phyloP scores from a whole-genome alignment of 768 basidiomycete species.

The Cystobasidium onofrii region DNA sequence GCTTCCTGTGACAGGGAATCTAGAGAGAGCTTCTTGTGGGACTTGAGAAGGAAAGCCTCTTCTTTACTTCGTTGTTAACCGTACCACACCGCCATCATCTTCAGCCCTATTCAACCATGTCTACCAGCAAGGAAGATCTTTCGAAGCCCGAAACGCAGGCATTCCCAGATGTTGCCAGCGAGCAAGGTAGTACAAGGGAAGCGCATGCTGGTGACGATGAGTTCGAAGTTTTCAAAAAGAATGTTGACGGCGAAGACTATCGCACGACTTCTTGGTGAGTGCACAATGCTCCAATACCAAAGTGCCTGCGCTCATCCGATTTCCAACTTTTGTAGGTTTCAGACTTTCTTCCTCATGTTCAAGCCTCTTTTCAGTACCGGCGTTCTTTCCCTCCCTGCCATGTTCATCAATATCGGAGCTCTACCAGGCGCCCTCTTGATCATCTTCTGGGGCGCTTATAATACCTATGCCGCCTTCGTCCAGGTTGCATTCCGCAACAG shows the following conservation, averaged over 20 bases:
- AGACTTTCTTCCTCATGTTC: conserved; percentile 10
- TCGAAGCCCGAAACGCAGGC: background rate
- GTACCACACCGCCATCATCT: no score
- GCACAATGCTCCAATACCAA: background rate
- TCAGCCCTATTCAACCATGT: background rate
- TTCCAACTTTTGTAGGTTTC: background rate
- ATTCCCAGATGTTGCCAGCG: background rate
- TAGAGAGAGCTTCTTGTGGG: no score
- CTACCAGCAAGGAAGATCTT: background rate
- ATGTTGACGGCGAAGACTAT: background rate
- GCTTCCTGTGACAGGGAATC: no score
- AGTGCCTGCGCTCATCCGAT: no score
- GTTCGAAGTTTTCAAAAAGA: background rate
- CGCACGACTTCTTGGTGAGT: background rate
- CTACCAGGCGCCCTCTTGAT: background rate
- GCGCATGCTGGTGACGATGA: background rate
- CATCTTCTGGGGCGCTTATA: background rate
- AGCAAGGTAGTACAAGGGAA: background rate
- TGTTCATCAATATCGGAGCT: background rate
- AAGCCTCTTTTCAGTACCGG: background rate
- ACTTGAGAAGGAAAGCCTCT: background rate
- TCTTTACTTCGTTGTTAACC: background rate
- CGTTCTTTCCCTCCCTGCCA: conserved; percentile 1
- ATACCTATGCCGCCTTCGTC: background rate
- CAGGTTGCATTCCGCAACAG: background rate